A percentile compares a stretch with the other conserved stretches of the same genome.
Evolutionary conservation across 1,284 basidiomycete species (phyloP).

Genomic region (Vanrija sp.): DNA sequence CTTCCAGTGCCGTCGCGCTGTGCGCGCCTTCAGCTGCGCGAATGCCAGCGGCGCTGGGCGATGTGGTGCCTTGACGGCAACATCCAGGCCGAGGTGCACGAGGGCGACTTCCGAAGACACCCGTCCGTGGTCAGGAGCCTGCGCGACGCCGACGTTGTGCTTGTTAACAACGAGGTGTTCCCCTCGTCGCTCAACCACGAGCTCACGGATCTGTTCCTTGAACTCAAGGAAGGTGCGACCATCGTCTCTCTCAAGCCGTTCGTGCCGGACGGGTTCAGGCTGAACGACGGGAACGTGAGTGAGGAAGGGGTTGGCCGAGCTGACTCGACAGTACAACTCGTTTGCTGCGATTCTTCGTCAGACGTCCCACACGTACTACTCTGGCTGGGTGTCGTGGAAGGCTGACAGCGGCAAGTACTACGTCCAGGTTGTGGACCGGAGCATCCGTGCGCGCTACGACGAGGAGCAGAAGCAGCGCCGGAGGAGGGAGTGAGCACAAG

Average conservation of each 20-base stretch:
- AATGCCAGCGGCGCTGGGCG: slow-evolving; percentile 52
- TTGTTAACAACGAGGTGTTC: slow-evolving; percentile 58
- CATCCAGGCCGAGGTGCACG: slow-evolving; percentile 49
- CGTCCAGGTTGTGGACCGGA: slow-evolving; percentile 40
- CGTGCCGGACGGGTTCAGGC: slow-evolving; percentile 52
- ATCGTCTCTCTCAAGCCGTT: slow-evolving; percentile 57
- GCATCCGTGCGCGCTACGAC: slow-evolving; percentile 33
- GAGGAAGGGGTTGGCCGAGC: neutral
- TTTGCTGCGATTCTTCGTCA: slow-evolving; percentile 41
- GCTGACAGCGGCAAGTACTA: slow-evolving; percentile 40
- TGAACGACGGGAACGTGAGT: slow-evolving; percentile 51
- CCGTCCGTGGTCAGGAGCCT: slow-evolving; percentile 41
- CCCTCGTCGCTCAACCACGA: slow-evolving; percentile 54
- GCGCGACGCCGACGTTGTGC: slow-evolving; percentile 53
- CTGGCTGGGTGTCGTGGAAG: slow-evolving; percentile 48
- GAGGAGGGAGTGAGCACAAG: slow-evolving; percentile 5
- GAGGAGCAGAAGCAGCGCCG: slow-evolving; percentile 30
- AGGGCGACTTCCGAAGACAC: slow-evolving; percentile 54
- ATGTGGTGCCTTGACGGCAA: slow-evolving; percentile 53
- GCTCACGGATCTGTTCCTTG: slow-evolving; percentile 55
- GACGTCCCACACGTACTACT: slow-evolving; percentile 34
- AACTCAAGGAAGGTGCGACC: slow-evolving; percentile 54
- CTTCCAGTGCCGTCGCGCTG: slow-evolving; percentile 53
- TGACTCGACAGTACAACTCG: slow-evolving; percentile 35
- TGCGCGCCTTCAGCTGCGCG: slow-evolving; percentile 51